Base-by-base conservation (phyloP, 345 rosid genomes). In the Melastoma malabathricum region DNA sequence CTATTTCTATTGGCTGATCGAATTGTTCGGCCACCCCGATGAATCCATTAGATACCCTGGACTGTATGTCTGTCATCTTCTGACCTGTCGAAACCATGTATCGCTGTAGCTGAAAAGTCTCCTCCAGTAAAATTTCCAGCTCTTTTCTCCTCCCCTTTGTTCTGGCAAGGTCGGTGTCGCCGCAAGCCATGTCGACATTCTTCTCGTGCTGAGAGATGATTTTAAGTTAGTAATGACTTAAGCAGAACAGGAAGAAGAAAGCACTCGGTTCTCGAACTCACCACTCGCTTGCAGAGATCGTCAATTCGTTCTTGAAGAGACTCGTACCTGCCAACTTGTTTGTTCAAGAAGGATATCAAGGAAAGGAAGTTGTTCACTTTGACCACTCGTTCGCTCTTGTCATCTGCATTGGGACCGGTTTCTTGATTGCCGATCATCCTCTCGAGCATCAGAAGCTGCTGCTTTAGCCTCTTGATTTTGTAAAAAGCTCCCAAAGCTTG, bases 381-480 rank as follows among this genome's bases (percentile, higher is more conserved):
- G 20, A 2, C 7, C 18, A 27, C 57, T 55, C 70, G 77, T 1
- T 73, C 58, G 6, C 68, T 77, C 44, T 52, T 59, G 55, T 50
- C 72, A 52, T 66, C 72, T 6, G 5, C 43, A 31, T 48, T 65
- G 60, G 76, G 82, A 15, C 60, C 65, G 58, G 49, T 70, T 65
- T 78, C 82, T 59, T 75, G 75, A 48, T 77, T 84, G 62, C 83
- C 93, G 5, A 75, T 70, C 59, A 84, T 59, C 67, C 86, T 87
- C 59, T 92, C 95, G 22, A 92, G 78, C 86, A 87, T 71, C 56
- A 87, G 70, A 34, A 92, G 77, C 66, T 87, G 96, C 69, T 92
- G 96, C 72, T 76, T 80, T 52, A 92, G 68, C 78, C 98, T 84
- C 71, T 84, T 92, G 67, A 87, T 77, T 81, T 92, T 92, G 77